Base-by-base conservation (phyloP, 306 rosid genomes). In the Ziziphus jujuba region DNA sequence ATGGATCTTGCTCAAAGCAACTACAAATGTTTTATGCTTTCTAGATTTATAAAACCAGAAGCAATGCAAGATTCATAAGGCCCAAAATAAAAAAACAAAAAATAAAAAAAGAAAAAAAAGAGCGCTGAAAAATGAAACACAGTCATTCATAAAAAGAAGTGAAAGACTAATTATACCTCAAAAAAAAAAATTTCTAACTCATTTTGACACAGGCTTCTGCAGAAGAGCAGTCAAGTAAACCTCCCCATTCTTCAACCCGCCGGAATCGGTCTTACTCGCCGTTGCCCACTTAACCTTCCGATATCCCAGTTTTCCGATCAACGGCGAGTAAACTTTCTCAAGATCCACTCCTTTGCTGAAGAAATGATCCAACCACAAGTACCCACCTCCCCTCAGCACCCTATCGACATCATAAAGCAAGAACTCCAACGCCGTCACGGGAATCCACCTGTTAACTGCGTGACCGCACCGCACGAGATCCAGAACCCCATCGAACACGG, bases 361-460 rank as follows among this genome's bases (percentile, higher is more conserved):
- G 72, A 93, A 93, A 16, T 88, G 95, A 67, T 93, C 99, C 74
- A 93, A 19, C 99, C 95, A 93, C 79, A 93, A 81, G 63, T 81
- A 93, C 67, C 99, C 99, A 9, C 99, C 99, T 36, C 80, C 80
- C 67, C 97, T 81, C 81, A 93, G 71, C 74, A 93, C 96, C 40
- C 99, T 77, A 38, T 93, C 99, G 67, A 80, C 72, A 56, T 93
- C 99, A 65, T 72, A 84, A 45, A 93, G 54, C 89, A 93, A 63
- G 56, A 93, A 93, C 81, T 90, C 99, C 87, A 93, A 44, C 58
- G 84, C 83, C 24, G 81, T 71, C 65, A 65, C 47, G 9, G 99
- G 99, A 24, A 93, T 93, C 99, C 99, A 93, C 70, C 99, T 73
- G 68, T 93, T 93, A 71, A 93, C 96, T 0, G 96, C 99, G 19